These are phyloP conservation scores for Leccinum solheimii DNA, from an alignment of 1,284 basidiomycete genomes.

Conservation along the genomic window DNA sequence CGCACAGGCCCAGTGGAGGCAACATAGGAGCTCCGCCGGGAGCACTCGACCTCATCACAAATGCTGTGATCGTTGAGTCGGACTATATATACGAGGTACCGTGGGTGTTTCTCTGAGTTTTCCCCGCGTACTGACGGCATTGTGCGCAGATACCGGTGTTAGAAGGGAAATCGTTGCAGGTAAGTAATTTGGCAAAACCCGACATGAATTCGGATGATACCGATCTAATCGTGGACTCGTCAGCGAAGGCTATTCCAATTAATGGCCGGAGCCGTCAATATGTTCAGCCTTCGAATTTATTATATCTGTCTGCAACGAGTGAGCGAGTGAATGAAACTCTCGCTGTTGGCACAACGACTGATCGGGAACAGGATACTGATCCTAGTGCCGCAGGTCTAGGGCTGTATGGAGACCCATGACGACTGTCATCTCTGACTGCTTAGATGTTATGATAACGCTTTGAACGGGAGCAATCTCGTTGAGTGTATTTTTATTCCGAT, in stretches of 20 bases:
- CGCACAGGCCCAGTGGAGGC: neutral
- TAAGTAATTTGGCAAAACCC: slow-evolving; percentile 96
- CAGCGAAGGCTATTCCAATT: slow-evolving; percentile 97
- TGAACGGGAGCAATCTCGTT: slow-evolving; percentile 94
- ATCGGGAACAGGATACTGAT: slow-evolving; percentile 88
- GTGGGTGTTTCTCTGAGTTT: neutral
- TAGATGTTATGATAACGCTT: slow-evolving; percentile 91
- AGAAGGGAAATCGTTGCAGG: slow-evolving; percentile 82
- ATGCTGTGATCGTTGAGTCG: slow-evolving; percentile 94
- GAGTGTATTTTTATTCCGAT: slow-evolving; percentile 55
- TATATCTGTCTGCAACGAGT: slow-evolving; percentile 92
- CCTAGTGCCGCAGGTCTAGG: slow-evolving; percentile 93
- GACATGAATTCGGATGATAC: slow-evolving; percentile 81
- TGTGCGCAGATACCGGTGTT: slow-evolving; percentile 93
- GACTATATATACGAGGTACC: slow-evolving; percentile 23
- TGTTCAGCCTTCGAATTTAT: slow-evolving; percentile 40
- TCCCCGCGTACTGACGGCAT: slow-evolving; percentile 1
- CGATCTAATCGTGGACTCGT: slow-evolving; percentile 78
- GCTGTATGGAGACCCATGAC: slow-evolving; percentile 96
- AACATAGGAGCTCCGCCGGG: neutral
- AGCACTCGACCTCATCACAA: slow-evolving; percentile 61
- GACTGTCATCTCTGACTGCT: slow-evolving; percentile 74
- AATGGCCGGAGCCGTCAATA: slow-evolving; percentile 76
- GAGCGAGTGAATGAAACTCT: slow-evolving; percentile 56
- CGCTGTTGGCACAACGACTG: slow-evolving; percentile 80